These are phyloP conservation scores for Aquilaria sinensis DNA, from an alignment of 345 rosid genomes.

Conservation along the genomic window DNA sequence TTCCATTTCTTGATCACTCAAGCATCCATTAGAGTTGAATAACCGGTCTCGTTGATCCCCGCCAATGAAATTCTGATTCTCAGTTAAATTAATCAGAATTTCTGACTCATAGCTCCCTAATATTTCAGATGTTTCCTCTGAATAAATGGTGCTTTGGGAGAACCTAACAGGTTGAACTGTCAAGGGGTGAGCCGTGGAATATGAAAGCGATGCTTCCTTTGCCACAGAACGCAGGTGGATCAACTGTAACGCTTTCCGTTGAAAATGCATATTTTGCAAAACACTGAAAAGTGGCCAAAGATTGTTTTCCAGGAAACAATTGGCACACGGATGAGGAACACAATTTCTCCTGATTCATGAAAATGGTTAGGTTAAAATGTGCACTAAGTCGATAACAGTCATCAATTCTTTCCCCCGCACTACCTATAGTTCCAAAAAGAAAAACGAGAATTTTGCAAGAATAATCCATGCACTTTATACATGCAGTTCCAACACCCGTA, in stretches of 20 bases:
- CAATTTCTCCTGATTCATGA: constrained; percentile 28
- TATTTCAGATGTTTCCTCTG: constrained; percentile 11
- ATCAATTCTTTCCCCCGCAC: too few relatives aligned
- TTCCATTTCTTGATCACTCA: constrained; percentile 21
- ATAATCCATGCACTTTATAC: too few relatives aligned
- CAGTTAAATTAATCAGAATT: constrained; percentile 9
- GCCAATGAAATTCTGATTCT: constrained; percentile 15
- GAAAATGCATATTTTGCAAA: constrained; percentile 22
- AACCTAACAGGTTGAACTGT: constrained; percentile 24
- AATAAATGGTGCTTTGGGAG: constrained; percentile 17
- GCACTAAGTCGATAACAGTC: too few relatives aligned
- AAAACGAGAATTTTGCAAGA: too few relatives aligned
- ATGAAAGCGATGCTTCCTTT: constrained; percentile 17
- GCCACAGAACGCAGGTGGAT: constrained; percentile 15
- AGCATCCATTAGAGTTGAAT: constrained; percentile 7
- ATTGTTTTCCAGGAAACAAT: constrained; percentile 10
- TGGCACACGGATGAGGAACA: constrained; percentile 17
- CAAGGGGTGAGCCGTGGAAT: constrained; percentile 15
- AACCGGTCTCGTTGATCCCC: constrained; percentile 13
- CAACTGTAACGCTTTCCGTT: constrained; percentile 14
- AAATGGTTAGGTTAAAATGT: not conserved
- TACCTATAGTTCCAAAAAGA: too few relatives aligned
- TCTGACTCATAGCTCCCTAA: constrained; percentile 18
- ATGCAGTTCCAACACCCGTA: too few relatives aligned
- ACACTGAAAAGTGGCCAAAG: constrained; percentile 15